Conservation (phyloP, 331 rosid genomes). For the Malus hybrid region DNA sequence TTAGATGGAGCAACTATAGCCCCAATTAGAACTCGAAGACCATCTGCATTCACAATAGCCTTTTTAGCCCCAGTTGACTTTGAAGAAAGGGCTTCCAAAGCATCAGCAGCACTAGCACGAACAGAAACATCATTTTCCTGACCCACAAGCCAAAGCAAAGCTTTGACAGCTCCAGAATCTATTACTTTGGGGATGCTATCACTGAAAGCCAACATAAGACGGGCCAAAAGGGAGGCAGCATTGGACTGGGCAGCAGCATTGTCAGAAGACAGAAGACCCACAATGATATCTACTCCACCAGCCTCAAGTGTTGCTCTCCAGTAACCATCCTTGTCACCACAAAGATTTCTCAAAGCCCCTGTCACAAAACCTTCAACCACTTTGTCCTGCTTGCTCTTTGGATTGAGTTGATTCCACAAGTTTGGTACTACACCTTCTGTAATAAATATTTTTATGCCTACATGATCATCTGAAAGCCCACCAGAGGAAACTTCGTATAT, state of each 20-base stretch:
- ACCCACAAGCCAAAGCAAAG: constrained; percentile 76
- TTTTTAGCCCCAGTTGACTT: constrained; percentile 67
- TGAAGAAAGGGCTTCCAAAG: constrained; percentile 86
- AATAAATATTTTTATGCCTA: constrained; percentile 86
- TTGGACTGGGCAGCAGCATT: constrained; percentile 88
- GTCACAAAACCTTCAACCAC: constrained; percentile 91
- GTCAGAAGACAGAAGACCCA: constrained; percentile 80
- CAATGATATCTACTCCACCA: constrained; percentile 90
- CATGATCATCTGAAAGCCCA: constrained; percentile 85
- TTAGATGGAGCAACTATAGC: constrained; percentile 97
- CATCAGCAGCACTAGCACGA: constrained; percentile 97
- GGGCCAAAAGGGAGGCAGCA: constrained; percentile 95
- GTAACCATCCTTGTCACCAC: constrained; percentile 88
- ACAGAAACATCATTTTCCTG: constrained; percentile 79
- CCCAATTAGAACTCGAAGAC: constrained; percentile 76
- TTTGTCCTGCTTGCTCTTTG: constrained; percentile 67
- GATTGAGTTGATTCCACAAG: constrained; percentile 84
- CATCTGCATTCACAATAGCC: constrained; percentile 65
- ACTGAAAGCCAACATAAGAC: constrained; percentile 79
- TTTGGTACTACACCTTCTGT: constrained; percentile 96
- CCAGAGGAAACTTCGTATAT: constrained; percentile 91
- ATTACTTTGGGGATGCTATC: constrained; percentile 92
- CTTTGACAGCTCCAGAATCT: constrained; percentile 89
- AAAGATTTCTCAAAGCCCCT: constrained; percentile 94
- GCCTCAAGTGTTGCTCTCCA: constrained; percentile 97